Percentiles rank a stretch among this genome's conserved stretches.
phyloP scores from a whole-genome alignment of 108 stramenopile genomes.

The Skeletonema potamos region DNA sequence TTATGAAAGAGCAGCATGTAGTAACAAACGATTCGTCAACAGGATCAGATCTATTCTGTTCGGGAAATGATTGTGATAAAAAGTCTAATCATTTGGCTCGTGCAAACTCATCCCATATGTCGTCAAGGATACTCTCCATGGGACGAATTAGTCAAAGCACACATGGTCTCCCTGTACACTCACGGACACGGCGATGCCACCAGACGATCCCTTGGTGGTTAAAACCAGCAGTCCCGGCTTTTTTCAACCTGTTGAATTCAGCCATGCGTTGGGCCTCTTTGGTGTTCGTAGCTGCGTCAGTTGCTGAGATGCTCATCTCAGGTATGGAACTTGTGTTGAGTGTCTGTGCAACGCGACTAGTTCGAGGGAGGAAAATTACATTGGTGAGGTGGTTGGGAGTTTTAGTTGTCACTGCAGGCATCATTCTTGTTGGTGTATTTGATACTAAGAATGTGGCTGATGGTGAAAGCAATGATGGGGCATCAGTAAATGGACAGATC shows the following conservation, averaged over 20 bases:
- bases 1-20: neutral
- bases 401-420: conserved; percentile 24
- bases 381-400: conserved; percentile 41
- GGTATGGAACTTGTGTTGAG: conserved; percentile 50
- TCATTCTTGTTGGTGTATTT: conserved; percentile 23
- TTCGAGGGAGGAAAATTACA: conserved; percentile 34
- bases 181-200: conserved; percentile 7
- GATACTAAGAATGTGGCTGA: neutral
- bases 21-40: neutral
- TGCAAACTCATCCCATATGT: neutral
- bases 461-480: neutral
- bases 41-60: neutral
- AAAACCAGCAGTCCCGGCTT: conserved; percentile 23
- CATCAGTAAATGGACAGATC: conserved; percentile 1
- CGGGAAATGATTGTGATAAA: neutral
- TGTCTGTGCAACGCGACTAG: conserved; percentile 20
- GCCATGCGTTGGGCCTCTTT: conserved; percentile 35
- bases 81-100: neutral
- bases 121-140: neutral
- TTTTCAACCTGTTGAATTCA: conserved; percentile 24
- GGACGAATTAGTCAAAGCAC: neutral
- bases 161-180: neutral
- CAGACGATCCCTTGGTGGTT: conserved; percentile 32
- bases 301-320: conserved; percentile 54
- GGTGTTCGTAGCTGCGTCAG: conserved; percentile 42